phyloP scores from a whole-genome alignment of 208 protist species.

The Trypanosoma lewisi region DNA sequence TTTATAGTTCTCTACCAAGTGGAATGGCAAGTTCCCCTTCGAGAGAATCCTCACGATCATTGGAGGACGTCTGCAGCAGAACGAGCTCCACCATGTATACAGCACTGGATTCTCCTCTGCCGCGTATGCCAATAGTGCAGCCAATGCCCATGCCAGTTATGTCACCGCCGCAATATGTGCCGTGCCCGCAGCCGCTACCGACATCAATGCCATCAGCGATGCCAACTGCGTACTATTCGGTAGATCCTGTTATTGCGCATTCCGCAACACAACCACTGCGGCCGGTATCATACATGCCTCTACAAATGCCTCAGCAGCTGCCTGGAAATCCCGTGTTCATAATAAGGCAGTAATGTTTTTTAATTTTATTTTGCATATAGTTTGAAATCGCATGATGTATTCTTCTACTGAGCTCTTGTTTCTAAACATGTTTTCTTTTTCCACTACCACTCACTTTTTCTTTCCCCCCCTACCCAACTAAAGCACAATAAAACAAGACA shows the following conservation, averaged over 20 bases:
- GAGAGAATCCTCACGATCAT: not conserved
- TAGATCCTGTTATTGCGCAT: not conserved
- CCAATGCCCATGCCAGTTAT: not conserved
- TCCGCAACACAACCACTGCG: not conserved
- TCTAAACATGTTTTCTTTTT: too few species aligned
- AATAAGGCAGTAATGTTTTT: not conserved
- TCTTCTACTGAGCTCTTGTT: too few species aligned
- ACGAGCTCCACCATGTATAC: not conserved
- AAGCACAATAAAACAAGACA: not conserved
- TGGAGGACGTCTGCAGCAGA: not conserved
- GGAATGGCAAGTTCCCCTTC: not conserved
- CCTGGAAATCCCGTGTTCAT: not conserved
- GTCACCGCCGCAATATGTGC: not conserved
- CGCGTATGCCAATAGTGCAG: not conserved
- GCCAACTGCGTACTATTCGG: not conserved
- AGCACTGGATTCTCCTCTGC: not conserved
- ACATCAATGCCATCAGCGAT: not conserved
- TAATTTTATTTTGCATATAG: constrained; percentile 9
- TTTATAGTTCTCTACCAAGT: not conserved
- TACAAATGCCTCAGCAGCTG: not conserved
- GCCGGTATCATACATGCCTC: not conserved
- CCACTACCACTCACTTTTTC: too few species aligned
- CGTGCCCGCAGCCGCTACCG: not conserved
- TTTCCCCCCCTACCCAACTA: too few species aligned
- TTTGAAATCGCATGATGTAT: too few species aligned